These are phyloP conservation scores for Shiraia sp. DNA, from an alignment of 2,329 filamentous ascomycete species.

Conservation along the genomic window DNA sequence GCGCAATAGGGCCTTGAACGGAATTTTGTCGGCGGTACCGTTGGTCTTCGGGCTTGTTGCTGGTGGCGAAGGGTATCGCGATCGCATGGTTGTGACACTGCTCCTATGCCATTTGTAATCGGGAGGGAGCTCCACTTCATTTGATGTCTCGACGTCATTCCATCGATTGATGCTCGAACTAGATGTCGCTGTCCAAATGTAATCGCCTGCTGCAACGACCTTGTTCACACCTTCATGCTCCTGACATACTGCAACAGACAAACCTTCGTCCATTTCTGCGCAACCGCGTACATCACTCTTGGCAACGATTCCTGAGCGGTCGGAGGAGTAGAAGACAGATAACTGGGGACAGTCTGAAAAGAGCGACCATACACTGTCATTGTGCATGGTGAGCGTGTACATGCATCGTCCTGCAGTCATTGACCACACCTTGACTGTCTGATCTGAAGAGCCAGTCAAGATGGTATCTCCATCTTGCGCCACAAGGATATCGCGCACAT, in stretches of 20 bases:
- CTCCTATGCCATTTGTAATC: constrained; percentile 58
- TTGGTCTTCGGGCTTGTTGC: constrained; percentile 37
- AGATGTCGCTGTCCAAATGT: constrained; percentile 88
- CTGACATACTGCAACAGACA: constrained; percentile 88
- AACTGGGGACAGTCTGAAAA: constrained; percentile 86
- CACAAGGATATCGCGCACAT: constrained; percentile 86
- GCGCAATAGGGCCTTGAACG: constrained; percentile 75
- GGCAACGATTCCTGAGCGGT: constrained; percentile 89
- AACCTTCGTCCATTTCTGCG: constrained; percentile 79
- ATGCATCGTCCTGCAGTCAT: constrained; percentile 93
- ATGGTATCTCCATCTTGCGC: constrained; percentile 88
- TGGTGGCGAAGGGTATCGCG: constrained; percentile 47
- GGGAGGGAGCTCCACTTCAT: constrained; percentile 65
- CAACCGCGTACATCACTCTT: constrained; percentile 88
- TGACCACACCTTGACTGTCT: constrained; percentile 98
- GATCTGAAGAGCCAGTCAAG: constrained; percentile 91
- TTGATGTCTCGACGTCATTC: constrained; percentile 80
- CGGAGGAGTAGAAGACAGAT: constrained; percentile 90
- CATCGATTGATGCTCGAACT: constrained; percentile 92
- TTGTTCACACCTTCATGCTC: constrained; percentile 83
- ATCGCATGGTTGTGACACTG: constrained; percentile 51
- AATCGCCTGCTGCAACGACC: constrained; percentile 66
- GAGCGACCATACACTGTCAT: constrained; percentile 95
- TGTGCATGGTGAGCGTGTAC: constrained; percentile 98
- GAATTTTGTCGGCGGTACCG: constrained; percentile 62